These are phyloP conservation scores for Phialophora macrospora DNA, from an alignment of 2,329 filamentous ascomycete genomes.

Conservation along the genomic window DNA sequence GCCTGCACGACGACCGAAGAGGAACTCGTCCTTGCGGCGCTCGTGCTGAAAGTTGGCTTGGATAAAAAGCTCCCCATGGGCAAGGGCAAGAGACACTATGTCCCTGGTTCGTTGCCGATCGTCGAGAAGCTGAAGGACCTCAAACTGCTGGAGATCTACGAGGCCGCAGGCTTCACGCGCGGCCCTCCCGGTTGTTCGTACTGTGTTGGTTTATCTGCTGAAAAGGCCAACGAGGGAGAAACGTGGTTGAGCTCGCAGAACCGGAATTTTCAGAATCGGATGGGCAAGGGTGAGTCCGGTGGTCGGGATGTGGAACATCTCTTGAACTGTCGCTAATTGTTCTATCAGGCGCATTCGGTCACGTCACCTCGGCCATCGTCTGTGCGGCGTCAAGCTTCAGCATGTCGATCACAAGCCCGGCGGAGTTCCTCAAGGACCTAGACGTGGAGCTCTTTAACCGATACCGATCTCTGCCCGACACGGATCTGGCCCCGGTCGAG, in stretches of 20 bases:
- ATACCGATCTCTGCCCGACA: constrained; percentile 21
- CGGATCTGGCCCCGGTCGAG: constrained; percentile 18
- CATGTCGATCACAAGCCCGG: constrained; percentile 52
- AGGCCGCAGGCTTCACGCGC: constrained; percentile 51
- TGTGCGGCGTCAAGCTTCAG: constrained; percentile 55
- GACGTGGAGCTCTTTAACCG: constrained; percentile 38
- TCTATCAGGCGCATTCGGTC: constrained; percentile 49
- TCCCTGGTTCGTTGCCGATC: constrained; percentile 51
- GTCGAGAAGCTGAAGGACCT: constrained; percentile 44
- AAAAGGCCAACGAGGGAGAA: constrained; percentile 49
- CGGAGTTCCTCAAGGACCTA: constrained; percentile 41
- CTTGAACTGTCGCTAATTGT: background rate
- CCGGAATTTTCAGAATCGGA: constrained; percentile 54
- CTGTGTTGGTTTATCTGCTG: constrained; percentile 52
- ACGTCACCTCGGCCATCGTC: constrained; percentile 53
- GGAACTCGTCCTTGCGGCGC: constrained; percentile 51
- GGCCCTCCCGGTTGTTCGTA: constrained; percentile 53
- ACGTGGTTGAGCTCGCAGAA: constrained; percentile 56
- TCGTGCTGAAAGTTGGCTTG: constrained; percentile 50
- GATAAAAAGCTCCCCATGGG: constrained; percentile 42
- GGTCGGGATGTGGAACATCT: background rate
- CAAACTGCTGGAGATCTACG: constrained; percentile 48
- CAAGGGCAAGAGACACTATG: constrained; percentile 49
- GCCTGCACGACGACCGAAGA: constrained; percentile 56
- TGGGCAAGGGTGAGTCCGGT: constrained; percentile 47